Evolutionary conservation across 768 basidiomycete species (phyloP).

Genomic region (Boletellus ananas): DNA sequence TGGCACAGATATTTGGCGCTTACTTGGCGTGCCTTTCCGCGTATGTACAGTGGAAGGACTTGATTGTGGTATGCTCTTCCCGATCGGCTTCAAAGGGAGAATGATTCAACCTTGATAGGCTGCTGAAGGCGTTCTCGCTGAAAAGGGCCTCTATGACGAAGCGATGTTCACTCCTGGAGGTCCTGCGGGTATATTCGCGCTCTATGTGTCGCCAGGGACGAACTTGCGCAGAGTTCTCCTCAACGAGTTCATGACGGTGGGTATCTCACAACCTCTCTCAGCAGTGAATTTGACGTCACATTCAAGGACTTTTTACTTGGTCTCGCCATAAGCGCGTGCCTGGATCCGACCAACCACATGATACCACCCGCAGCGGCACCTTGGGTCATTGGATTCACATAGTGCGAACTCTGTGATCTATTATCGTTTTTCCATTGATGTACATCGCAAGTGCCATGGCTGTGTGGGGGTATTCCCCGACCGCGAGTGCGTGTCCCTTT

Average conservation of each 20-base stretch:
- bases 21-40: constrained; percentile 58
- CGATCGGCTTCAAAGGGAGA: constrained; percentile 33
- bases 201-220: constrained; percentile 32
- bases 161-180: constrained; percentile 36
- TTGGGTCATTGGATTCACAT: constrained; percentile 52
- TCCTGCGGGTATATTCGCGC: constrained; percentile 37
- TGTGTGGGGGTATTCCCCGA: constrained; percentile 58
- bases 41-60: constrained; percentile 59
- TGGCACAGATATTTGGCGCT: constrained; percentile 62
- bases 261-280: neutral
- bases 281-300: neutral
- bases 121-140: constrained; percentile 29
- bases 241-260: constrained; percentile 39
- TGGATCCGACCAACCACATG: constrained; percentile 57
- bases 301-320: constrained; percentile 19
- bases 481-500: constrained; percentile 36
- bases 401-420: constrained; percentile 38
- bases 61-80: constrained; percentile 45
- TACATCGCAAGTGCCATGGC: constrained; percentile 41
- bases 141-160: constrained; percentile 25
- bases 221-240: constrained; percentile 34
- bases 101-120: neutral
- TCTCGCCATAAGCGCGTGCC: constrained; percentile 21
- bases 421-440: neutral
- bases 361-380: constrained; percentile 52